phyloP scores from a whole-genome alignment of 768 basidiomycete genomes.

The Lactarius sanguifluus region DNA sequence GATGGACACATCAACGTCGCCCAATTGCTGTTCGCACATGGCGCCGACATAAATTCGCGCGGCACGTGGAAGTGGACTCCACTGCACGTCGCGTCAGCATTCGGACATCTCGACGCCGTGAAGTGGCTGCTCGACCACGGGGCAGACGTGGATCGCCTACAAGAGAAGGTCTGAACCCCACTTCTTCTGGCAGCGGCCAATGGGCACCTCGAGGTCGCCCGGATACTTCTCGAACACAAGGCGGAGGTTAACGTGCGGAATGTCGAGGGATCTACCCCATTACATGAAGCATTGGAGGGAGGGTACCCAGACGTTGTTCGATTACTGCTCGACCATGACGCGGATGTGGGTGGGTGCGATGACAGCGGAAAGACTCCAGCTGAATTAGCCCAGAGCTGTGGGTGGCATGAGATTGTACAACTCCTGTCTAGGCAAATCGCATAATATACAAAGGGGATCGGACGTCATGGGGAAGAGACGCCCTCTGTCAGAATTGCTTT shows the following conservation, averaged over 20 bases:
- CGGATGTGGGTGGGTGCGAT: not conserved
- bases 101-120: not conserved
- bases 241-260: not conserved
- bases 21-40: not conserved
- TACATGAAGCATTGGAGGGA: not conserved
- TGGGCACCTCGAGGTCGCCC: not conserved
- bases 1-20: not conserved
- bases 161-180: not conserved
- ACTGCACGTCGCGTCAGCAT: not conserved
- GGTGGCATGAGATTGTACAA: not conserved
- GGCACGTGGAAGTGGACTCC: not conserved
- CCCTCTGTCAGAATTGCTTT: not conserved
- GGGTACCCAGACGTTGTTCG: not conserved
- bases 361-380: not conserved
- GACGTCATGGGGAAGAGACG: not conserved
- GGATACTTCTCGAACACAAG: not conserved
- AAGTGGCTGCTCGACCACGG: not conserved
- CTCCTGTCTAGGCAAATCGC: not conserved
- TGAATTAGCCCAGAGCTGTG: not conserved
- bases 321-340: not conserved
- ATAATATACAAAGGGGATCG: not conserved
- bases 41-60: not conserved
- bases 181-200: not conserved
- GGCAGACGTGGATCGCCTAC: not conserved
- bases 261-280: not conserved